Evolutionary conservation across 768 basidiomycete genomes (phyloP), one percentile per base, ranked within the genome.

Genomic region (Agrocybe praecox): DNA sequence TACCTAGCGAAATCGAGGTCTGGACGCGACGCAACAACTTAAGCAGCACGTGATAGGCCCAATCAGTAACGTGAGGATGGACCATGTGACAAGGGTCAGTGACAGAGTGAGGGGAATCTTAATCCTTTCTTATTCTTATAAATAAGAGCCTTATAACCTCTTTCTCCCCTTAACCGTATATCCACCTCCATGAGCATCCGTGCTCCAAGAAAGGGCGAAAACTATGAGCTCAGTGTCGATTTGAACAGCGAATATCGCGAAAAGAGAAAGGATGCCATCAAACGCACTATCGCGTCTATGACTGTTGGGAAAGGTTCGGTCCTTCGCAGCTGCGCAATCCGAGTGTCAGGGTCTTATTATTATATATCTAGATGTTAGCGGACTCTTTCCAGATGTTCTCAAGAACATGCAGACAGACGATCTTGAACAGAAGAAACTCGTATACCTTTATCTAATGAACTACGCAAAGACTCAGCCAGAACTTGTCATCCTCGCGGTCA

Each of bases 351-450:
- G 24, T 40, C 21, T 47, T 26, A 33, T 53, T 53, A 57, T 42
- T 44, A 48, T 40, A 33, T 9, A 43, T 6, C 15, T 42, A 91
- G 90, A 94, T 74, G 91, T 94, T 74, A 90, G 89, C 67, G 95
- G 96, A 19, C 85, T 98, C 62, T 98, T 98, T 69, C 96, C 96
- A 8, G 94, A 98, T 74, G 96, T 98, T 26, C 87, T 99, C 68
- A 97, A 97, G 83, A 98, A 98, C 75, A 97, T 95, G 96, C 96
- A 98, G 76, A 98, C 97, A 22, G 96, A 99, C 50, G 96, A 98
- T 72, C 84, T 99, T 52, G 97, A 99, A 73, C 97, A 98, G 77
- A 99, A 98, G 86, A 98, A 99, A 75, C 90, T 99, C 32, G 97
- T 98, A n/a, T 98, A 97, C 67, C 84, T 97, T 21, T 98, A 98